Percentiles rank a stretch among this genome's conserved stretches.
Evolutionary conservation across 768 basidiomycete genomes (phyloP).

Genomic region (Leccinum boreale): DNA sequence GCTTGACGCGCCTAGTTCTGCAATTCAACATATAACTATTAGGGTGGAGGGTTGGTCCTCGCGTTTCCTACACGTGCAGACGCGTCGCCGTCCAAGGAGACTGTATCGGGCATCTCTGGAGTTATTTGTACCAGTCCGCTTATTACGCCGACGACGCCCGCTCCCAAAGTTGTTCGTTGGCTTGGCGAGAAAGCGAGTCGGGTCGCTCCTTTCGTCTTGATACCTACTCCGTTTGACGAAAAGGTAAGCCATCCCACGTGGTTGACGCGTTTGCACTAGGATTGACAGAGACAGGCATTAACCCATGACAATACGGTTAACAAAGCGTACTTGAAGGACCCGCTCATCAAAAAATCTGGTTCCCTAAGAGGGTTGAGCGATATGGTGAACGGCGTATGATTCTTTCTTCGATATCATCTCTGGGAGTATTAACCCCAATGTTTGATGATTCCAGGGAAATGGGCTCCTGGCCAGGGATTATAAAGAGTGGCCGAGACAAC

Average conservation of each 20-base stretch:
- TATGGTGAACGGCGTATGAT: slow-evolving; percentile 56
- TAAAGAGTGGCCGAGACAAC: slow-evolving; percentile 55
- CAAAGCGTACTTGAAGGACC: slow-evolving; percentile 57
- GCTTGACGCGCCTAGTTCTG: neutral
- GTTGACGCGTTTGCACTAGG: neutral
- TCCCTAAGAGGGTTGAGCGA: slow-evolving; percentile 56
- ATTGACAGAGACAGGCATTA: slow-evolving; percentile 41
- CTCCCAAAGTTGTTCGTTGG: slow-evolving; percentile 48
- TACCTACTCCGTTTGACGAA: slow-evolving; percentile 51
- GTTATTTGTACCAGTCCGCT: slow-evolving; percentile 69
- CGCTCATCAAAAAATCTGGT: slow-evolving; percentile 52
- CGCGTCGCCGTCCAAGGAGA: slow-evolving; percentile 34
- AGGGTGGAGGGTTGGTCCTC: slow-evolving; percentile 73
- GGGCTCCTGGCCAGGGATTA: slow-evolving; percentile 43
- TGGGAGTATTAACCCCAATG: neutral
- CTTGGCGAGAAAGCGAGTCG: slow-evolving; percentile 47
- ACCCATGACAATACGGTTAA: slow-evolving; percentile 53
- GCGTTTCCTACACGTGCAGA: slow-evolving; percentile 51
- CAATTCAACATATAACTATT: slow-evolving; percentile 3
- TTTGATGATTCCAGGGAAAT: slow-evolving; percentile 50
- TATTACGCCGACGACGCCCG: slow-evolving; percentile 59
- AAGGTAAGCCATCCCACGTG: slow-evolving; percentile 37
- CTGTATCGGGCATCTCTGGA: slow-evolving; percentile 48
- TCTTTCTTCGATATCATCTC: neutral
- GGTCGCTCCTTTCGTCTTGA: slow-evolving; percentile 47